Conservation (phyloP, 345 rosid genomes). For the Microcos paniculata region DNA sequence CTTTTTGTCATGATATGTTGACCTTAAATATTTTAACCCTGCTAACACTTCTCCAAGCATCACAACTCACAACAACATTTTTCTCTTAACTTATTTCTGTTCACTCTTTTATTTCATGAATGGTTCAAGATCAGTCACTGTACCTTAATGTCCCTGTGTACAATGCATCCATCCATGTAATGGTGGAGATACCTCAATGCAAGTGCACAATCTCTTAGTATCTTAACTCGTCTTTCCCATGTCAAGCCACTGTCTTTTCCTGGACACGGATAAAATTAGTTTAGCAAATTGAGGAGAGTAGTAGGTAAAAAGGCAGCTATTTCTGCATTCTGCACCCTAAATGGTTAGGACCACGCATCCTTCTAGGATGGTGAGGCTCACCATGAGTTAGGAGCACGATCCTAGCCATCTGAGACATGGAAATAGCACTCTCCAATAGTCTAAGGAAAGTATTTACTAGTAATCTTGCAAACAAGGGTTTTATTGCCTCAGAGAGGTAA, state of each 20-base stretch:
- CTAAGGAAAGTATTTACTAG: not conserved
- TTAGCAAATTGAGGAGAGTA: not conserved
- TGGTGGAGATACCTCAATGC: constrained; percentile 59
- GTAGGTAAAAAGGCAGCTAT: not conserved
- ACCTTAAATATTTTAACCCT: too few species aligned
- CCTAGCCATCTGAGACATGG: not conserved
- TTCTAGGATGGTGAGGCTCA: not conserved
- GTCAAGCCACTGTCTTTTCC: constrained; percentile 46
- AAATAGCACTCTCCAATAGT: not conserved
- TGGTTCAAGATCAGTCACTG: not conserved
- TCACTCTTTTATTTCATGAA: not conserved
- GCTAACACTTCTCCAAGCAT: too few species aligned
- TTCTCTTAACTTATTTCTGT: too few species aligned
- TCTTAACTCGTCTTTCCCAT: constrained; percentile 58
- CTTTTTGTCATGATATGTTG: too few species aligned
- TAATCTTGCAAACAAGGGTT: not conserved
- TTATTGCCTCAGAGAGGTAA: not conserved
- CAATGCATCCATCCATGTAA: constrained; percentile 57
- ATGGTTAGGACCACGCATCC: not conserved
- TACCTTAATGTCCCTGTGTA: constrained; percentile 69
- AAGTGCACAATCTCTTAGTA: constrained; percentile 51
- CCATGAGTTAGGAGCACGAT: not conserved
- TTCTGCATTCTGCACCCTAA: not conserved
- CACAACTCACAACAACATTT: too few species aligned
- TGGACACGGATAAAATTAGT: constrained; percentile 3